Evolutionary conservation across 306 rosid genomes (phyloP), one percentile per base, ranked within the genome.

Genomic region (Vigna nakashimae): DNA sequence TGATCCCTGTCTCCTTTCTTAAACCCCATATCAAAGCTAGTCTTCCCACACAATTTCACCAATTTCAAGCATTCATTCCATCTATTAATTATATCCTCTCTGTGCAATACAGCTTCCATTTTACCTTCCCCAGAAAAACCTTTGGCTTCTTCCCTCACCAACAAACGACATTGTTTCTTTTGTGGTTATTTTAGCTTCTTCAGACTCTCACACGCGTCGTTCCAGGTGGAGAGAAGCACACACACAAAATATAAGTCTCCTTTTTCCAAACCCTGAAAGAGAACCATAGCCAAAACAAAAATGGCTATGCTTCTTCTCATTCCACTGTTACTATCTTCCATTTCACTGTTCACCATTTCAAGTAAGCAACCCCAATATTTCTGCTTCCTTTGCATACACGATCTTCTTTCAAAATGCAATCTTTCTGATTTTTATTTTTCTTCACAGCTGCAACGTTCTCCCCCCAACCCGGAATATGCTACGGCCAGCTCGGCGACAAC

Each of bases 401-500:
- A 45, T 45, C 5, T 45, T 45, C 11, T 45, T 12, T 12, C 5
- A 45, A 12, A 45, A 45, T 0, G 3, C 50, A 45, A 12, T 45
- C 16, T 45, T 45, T 45, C 16, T 56, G 1, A 7, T 0, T 7
- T 55, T 1, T 16, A 26, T 2, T 2, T 12, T 58, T n/a, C 3
- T 49, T 56, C 15, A 6, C 91, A 90, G 96, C 68, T 14, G 89
- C 94, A 17, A 68, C 52, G 48, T 55, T 90, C 66, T 85, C 93
- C 13, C 42, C 51, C 12, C 82, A 68, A 46, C 89, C 91, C 13
- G 98, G 98, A 13, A 68, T 94, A 17, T 89, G 89, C 89, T 92
- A 85, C 70, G 98, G 98, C 6, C 87, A 84, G 82, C 81, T 94
- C 16, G 97, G 98, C 2, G 82, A 94, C 89, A 83, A 92, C 53